Evolutionary conservation across 148 eudicot genomes (phyloP).

Genomic region (Beta vulgaris): DNA sequence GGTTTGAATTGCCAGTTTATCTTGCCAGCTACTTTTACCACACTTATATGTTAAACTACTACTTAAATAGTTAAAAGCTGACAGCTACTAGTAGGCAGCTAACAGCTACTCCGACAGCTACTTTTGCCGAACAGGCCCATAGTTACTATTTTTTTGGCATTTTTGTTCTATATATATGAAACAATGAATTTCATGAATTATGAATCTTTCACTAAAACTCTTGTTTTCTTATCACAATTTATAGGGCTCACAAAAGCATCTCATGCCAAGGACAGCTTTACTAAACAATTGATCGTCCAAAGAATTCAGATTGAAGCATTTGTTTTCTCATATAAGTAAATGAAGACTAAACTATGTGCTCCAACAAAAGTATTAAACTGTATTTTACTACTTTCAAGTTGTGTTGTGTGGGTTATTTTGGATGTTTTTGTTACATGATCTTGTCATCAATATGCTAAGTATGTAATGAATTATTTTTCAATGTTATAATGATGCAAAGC

Average conservation of each 20-base stretch:
- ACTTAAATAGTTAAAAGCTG: too few species aligned
- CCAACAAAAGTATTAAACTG: not conserved
- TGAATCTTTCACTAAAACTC: not conserved
- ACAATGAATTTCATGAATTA: too few species aligned
- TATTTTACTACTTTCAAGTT: constrained; percentile 2
- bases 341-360: constrained; percentile 1
- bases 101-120: too few species aligned
- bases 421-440: not conserved
- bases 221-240: not conserved
- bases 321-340: constrained; percentile 20
- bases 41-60: too few species aligned
- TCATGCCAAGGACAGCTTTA: constrained; percentile 43
- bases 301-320: not conserved
- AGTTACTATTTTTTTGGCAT: too few species aligned
- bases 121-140: too few species aligned
- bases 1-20: too few species aligned
- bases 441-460: not conserved
- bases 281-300: constrained; percentile 33
- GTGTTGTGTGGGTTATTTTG: constrained; percentile 7
- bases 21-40: too few species aligned
- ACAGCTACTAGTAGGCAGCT: too few species aligned
- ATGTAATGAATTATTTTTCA: not conserved
- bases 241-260: constrained; percentile 43
- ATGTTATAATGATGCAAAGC: not conserved
- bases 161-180: not conserved